Evolutionary conservation across 2,329 filamentous ascomycete species (phyloP).

Genomic region (Sarocladium brachiariae): DNA sequence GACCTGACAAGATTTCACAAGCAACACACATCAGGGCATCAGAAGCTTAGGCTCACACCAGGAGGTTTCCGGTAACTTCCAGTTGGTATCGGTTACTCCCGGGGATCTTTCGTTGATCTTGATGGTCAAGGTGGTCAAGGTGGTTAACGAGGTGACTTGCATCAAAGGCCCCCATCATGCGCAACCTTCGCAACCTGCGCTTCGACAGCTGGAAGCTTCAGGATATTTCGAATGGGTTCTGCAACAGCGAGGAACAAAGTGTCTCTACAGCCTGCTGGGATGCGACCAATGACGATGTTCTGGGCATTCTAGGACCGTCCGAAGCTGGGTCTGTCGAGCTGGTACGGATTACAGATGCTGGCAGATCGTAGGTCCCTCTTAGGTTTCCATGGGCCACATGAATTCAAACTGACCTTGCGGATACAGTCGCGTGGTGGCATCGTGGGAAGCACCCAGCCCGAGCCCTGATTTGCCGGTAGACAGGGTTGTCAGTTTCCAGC

Average conservation of each 20-base stretch:
- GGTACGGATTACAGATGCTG: conserved; percentile 42
- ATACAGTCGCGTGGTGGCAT: conserved; percentile 51
- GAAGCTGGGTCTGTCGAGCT: conserved; percentile 68
- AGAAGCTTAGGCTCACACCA: too few species aligned
- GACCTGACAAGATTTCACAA: too few species aligned
- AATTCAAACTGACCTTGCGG: conserved; percentile 19
- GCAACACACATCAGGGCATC: too few species aligned
- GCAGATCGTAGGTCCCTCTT: conserved; percentile 31
- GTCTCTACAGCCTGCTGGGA: conserved; percentile 84
- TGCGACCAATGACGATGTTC: conserved; percentile 64
- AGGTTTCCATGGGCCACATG: conserved; percentile 9
- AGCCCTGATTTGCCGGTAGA: conserved; percentile 70
- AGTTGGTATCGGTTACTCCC: too few species aligned
- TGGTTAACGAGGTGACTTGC: not conserved
- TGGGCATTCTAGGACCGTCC: conserved; percentile 81
- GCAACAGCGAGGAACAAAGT: conserved; percentile 31
- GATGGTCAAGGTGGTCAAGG: not conserved
- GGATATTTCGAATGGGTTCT: not conserved
- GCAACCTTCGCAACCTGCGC: conserved; percentile 76
- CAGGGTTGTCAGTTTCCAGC: conserved; percentile 69
- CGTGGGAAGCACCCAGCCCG: conserved; percentile 83
- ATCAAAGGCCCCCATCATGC: conserved; percentile 48
- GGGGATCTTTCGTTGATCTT: too few species aligned
- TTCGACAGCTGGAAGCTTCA: conserved; percentile 56
- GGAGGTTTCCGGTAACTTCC: too few species aligned